Percentiles rank a stretch among this genome's conserved stretches.
Evolutionary conservation across 257 asterid species (phyloP).

Genomic region (Ilex asprella): DNA sequence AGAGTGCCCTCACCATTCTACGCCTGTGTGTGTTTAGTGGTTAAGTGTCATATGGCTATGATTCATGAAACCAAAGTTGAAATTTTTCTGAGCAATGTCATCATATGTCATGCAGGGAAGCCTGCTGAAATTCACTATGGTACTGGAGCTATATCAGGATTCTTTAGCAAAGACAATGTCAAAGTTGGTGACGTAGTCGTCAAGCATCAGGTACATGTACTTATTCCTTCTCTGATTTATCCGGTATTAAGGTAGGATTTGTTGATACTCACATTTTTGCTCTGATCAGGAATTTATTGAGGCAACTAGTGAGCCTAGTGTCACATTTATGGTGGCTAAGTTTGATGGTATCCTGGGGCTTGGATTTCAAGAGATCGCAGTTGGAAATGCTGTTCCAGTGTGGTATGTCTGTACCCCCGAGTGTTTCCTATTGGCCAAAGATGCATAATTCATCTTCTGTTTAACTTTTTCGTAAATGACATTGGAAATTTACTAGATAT

Average conservation of each 20-base stretch:
- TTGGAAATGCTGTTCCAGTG: constrained; percentile 79
- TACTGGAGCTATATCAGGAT: constrained; percentile 93
- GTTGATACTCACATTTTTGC: not conserved
- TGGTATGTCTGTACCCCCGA: constrained; percentile 38
- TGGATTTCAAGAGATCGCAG: constrained; percentile 90
- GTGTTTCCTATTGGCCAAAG: not conserved
- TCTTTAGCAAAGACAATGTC: constrained; percentile 71
- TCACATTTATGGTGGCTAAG: constrained; percentile 50
- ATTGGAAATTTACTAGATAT: not conserved
- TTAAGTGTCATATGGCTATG: no score
- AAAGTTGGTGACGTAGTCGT: constrained; percentile 78
- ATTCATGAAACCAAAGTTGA: no score
- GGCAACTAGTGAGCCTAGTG: not conserved
- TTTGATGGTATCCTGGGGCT: constrained; percentile 95
- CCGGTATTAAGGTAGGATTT: not conserved
- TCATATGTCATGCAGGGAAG: constrained; percentile 42
- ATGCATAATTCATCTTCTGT: not conserved
- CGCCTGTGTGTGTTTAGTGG: no score
- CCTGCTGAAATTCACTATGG: constrained; percentile 91
- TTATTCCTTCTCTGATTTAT: not conserved
- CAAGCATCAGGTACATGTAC: constrained; percentile 48
- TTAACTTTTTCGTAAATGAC: not conserved
- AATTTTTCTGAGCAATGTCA: not conserved
- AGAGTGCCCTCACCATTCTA: no score
- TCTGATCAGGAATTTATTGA: not conserved